These are phyloP conservation scores for Backusella circina DNA, from an alignment of 192 early-diverging fungal genomes.

Conservation along the genomic window DNA sequence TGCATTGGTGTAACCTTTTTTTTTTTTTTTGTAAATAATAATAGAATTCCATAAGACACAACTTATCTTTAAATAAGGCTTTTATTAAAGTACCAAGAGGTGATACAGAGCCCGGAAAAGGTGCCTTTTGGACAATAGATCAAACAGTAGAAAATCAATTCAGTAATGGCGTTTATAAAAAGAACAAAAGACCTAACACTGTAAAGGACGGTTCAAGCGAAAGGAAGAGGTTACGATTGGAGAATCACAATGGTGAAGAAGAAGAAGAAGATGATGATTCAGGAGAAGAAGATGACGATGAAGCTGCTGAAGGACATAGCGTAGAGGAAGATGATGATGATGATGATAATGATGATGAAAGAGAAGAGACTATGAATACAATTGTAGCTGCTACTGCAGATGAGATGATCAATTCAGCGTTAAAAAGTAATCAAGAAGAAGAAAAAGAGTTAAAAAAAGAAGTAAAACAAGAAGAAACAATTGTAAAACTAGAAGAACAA, in stretches of 20 bases:
- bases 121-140: slow-evolving; percentile 91
- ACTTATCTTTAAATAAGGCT: slow-evolving; percentile 86
- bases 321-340: not conserved
- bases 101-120: slow-evolving; percentile 85
- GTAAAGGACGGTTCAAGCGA: not conserved
- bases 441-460: not conserved
- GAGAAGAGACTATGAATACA: not conserved
- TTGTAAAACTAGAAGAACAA: not conserved
- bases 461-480: not conserved
- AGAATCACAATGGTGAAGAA: not conserved
- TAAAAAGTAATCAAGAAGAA: not conserved
- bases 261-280: not conserved
- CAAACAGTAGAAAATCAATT: slow-evolving; percentile 63
- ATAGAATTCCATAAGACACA: slow-evolving; percentile 93
- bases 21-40: not conserved
- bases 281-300: not conserved
- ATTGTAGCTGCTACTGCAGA: not conserved
- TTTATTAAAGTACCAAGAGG: slow-evolving; percentile 86
- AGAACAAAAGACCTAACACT: slow-evolving; percentile 31
- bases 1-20: not conserved
- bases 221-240: not conserved
- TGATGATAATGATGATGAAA: not conserved
- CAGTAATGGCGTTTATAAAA: slow-evolving; percentile 68
- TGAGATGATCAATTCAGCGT: not conserved
- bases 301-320: not conserved